Evolutionary conservation across 1,284 basidiomycete species (phyloP).

Genomic region (Rhodotorula sp.): DNA sequence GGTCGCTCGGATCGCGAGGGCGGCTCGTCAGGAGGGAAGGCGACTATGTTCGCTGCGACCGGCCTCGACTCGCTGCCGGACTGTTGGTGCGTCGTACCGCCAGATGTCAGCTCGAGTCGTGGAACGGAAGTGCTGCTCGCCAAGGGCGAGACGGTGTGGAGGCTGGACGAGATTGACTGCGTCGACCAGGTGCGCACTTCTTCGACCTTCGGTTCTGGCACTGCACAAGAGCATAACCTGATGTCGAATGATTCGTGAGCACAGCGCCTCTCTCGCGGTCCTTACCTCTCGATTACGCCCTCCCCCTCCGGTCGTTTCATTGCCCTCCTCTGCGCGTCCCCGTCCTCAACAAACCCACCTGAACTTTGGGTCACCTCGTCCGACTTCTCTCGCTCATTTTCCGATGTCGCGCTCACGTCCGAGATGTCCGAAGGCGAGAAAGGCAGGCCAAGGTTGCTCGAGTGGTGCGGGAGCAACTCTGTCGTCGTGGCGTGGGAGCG

Average conservation of each 20-base stretch:
- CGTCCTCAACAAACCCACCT: constrained; percentile 63
- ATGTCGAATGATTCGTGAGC: constrained; percentile 87
- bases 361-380: constrained; percentile 83
- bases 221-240: constrained; percentile 54
- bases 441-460: constrained; percentile 59
- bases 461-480: constrained; percentile 97
- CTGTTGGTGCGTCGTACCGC: constrained; percentile 80
- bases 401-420: constrained; percentile 68
- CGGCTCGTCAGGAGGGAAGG: not conserved
- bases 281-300: constrained; percentile 79
- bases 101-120: constrained; percentile 77
- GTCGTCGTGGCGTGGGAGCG: constrained; percentile 81
- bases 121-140: constrained; percentile 83
- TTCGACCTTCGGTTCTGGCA: not conserved
- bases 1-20: not conserved
- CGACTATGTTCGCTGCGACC: constrained; percentile 45
- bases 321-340: constrained; percentile 79
- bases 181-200: constrained; percentile 63
- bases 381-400: constrained; percentile 84
- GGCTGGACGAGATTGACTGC: constrained; percentile 78
- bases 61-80: constrained; percentile 72
- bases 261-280: constrained; percentile 79
- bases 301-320: constrained; percentile 93
- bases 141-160: constrained; percentile 68
- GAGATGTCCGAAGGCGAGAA: constrained; percentile 39